phyloP scores from a whole-genome alignment of 306 rosid genomes.

The Medicago lupulina region DNA sequence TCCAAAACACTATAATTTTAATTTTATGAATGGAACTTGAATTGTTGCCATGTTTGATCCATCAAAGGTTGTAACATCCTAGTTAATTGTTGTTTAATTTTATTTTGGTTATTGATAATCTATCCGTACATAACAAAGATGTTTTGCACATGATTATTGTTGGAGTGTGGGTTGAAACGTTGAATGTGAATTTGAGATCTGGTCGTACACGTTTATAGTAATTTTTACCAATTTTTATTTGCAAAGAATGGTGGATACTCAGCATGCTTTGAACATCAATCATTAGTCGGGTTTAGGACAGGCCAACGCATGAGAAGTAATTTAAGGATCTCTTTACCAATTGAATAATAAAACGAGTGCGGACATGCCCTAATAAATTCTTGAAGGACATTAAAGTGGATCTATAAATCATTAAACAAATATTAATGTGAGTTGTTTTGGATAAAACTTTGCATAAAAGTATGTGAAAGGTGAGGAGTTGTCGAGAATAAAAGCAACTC shows the following conservation, averaged over 20 bases:
- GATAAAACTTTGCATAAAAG: constrained; percentile 20
- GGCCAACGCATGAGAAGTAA: constrained; percentile 36
- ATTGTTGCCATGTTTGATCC: constrained; percentile 5
- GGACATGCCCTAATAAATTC: neutral
- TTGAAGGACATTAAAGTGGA: constrained; percentile 23
- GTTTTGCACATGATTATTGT: constrained; percentile 36
- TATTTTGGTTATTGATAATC: neutral
- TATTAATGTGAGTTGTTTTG: neutral
- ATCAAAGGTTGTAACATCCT: constrained; percentile 16
- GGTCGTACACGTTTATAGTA: constrained; percentile 8
- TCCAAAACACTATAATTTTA: neutral
- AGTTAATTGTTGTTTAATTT: neutral
- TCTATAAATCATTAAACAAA: neutral
- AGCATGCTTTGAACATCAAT: constrained; percentile 33
- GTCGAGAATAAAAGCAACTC: neutral
- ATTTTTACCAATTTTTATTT: neutral
- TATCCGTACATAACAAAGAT: constrained; percentile 12
- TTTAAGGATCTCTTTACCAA: constrained; percentile 19
- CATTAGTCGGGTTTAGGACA: neutral
- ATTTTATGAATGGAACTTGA: neutral
- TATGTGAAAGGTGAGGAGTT: neutral
- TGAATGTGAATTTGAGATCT: constrained; percentile 5
- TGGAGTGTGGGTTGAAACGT: neutral
- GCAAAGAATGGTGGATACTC: constrained; percentile 1
- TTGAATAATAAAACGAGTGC: constrained; percentile 19